Evolutionary conservation across 2,329 filamentous ascomycete species (phyloP), one percentile per base, ranked within the genome.

Genomic region (Colletotrichum simmondsii): DNA sequence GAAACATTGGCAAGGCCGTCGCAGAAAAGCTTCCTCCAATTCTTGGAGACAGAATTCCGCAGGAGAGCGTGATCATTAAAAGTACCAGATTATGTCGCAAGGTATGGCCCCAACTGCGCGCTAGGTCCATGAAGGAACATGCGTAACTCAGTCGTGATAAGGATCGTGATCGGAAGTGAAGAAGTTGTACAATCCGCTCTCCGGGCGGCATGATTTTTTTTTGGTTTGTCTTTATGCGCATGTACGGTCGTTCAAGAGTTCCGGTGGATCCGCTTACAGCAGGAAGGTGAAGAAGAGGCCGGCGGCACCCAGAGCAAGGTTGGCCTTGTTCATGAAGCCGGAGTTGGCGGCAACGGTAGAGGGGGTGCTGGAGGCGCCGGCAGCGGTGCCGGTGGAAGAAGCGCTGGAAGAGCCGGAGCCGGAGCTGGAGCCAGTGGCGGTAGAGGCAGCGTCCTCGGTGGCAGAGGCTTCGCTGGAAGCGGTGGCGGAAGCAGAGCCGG

Each of bases 281-380:
- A 75, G 54, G 69, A 70, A 74, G 59, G 74, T 65, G 69, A 74
- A 72, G 72, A 75, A 64, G 32, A 75, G 74, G 10, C 74, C 74
- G 42, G 61, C 69, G 59, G 69, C 69, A 26, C 74, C 74, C 37
- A 75, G 65, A 57, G 69, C 74, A 14, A 75, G 58, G 74, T 74
- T 75, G 69, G 74, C 72, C 65, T 72, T 68, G 72, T 63, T 72
- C 62, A 69, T 58, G 62, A 74, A 71, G 57, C 74, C 72, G 63
- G 72, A 66, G 59, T 54, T 70, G 42, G 65, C 28, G 58, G 58
- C 30, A 35, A 73, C 74, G 64, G 69, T 65, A 24, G 72, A 53
- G 3, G 68, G 69, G 28, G 71, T 49, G 59, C 58, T 22, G 32
- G 46, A 35, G 57, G 61, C 59, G 58, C 52, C 52, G 30, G 65